These are phyloP conservation scores for Cynara cardunculus DNA, from an alignment of 129 eudicot genomes.

Conservation along the genomic window DNA sequence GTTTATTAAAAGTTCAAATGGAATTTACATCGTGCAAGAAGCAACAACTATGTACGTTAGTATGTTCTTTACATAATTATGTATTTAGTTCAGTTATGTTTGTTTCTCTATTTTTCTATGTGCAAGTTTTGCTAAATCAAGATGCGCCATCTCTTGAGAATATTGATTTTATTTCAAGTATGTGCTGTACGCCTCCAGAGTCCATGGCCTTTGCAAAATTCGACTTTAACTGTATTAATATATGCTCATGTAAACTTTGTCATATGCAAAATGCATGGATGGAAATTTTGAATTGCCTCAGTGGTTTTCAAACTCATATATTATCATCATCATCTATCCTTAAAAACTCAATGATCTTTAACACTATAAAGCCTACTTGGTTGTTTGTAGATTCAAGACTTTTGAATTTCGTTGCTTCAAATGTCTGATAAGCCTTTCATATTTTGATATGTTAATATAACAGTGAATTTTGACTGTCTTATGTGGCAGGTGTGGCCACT, in stretches of 20 bases:
- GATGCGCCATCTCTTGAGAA: neutral
- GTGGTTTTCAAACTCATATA: too few species aligned
- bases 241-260: neutral
- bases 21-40: neutral
- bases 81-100: neutral
- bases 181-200: neutral
- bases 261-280: neutral
- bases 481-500: slow-evolving; percentile 91
- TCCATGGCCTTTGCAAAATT: neutral
- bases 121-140: slow-evolving; percentile 1
- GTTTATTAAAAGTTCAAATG: neutral
- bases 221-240: neutral
- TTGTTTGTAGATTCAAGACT: neutral
- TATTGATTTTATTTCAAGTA: neutral
- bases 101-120: slow-evolving; percentile 9
- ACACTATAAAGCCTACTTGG: slow-evolving; percentile 6
- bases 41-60: neutral
- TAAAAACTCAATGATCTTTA: neutral
- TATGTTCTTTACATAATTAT: neutral
- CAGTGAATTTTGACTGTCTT: slow-evolving; percentile 4
- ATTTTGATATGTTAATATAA: slow-evolving; percentile 3
- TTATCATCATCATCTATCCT: neutral
- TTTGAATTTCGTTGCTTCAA: neutral
- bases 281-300: neutral
- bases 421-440: neutral